phyloP scores from a whole-genome alignment of 164 flowering plant genomes.

The Vitis riparia region DNA sequence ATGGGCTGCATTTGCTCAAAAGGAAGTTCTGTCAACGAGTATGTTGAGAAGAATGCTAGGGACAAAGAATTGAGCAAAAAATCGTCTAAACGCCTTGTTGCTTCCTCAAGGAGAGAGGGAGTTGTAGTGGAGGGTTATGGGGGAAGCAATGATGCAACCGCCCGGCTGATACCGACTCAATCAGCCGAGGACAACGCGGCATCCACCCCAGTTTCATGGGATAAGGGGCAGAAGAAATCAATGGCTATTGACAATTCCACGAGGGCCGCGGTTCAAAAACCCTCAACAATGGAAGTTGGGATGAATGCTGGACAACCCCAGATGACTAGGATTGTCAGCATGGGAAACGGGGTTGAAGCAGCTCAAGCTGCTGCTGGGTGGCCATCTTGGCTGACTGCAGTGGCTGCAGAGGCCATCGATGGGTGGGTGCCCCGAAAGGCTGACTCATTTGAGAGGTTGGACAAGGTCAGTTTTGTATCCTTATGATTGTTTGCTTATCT shows the following conservation, averaged over 20 bases:
- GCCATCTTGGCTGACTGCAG: constrained; percentile 60
- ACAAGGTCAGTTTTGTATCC: constrained; percentile 31
- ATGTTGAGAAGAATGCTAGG: constrained; percentile 14
- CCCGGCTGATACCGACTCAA: constrained; percentile 34
- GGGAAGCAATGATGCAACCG: constrained; percentile 34
- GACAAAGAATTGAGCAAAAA: constrained; percentile 20
- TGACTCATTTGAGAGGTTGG: constrained; percentile 58
- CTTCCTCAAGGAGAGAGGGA: constrained; percentile 27
- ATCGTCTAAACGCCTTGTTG: constrained; percentile 16
- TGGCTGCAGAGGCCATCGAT: constrained; percentile 61
- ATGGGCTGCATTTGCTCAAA: constrained; percentile 67
- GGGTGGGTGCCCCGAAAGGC: constrained; percentile 60
- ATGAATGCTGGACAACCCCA: constrained; percentile 12
- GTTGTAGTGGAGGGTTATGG: constrained; percentile 23
- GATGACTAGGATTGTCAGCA: constrained; percentile 22
- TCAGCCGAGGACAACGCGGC: constrained; percentile 19
- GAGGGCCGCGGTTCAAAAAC: constrained; percentile 4
- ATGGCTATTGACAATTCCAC: constrained; percentile 7
- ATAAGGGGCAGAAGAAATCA: constrained; percentile 31
- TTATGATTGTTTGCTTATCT: background rate
- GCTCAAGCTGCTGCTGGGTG: constrained; percentile 54
- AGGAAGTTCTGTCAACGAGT: constrained; percentile 22
- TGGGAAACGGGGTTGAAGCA: constrained; percentile 34
- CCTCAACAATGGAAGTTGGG: constrained; percentile 10
- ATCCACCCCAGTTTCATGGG: constrained; percentile 27